Evolutionary conservation across 441 rosid species (phyloP).

Genomic region (Viola pubescens): DNA sequence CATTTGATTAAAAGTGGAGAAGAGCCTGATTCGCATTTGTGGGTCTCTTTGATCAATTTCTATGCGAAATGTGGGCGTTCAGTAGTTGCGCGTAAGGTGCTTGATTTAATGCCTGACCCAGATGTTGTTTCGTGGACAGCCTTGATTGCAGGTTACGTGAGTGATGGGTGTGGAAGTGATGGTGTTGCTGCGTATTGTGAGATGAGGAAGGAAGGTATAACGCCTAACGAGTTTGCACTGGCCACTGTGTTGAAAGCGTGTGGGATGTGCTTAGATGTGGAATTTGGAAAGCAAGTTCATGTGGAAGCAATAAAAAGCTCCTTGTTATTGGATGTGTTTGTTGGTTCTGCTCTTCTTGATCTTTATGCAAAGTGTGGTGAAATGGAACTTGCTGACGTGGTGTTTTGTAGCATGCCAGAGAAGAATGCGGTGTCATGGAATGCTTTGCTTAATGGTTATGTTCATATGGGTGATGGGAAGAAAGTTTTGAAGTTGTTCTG

Average conservation of each 20-base stretch:
- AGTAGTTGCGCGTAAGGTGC: slow-evolving; percentile 39
- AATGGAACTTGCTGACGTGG: slow-evolving; percentile 47
- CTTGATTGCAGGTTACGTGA: slow-evolving; percentile 55
- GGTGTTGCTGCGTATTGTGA: slow-evolving; percentile 40
- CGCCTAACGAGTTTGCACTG: slow-evolving; percentile 49
- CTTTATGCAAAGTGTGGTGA: slow-evolving; percentile 77
- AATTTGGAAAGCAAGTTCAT: slow-evolving; percentile 64
- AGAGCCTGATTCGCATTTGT: slow-evolving; percentile 38
- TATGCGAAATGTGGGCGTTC: slow-evolving; percentile 50
- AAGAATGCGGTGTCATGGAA: slow-evolving; percentile 77
- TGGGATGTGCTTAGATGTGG: slow-evolving; percentile 38
- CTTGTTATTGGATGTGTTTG: slow-evolving; percentile 64
- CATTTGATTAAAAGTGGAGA: slow-evolving; percentile 15
- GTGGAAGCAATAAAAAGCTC: slow-evolving; percentile 46
- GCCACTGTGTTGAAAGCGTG: slow-evolving; percentile 61
- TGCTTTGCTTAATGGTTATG: slow-evolving; percentile 60
- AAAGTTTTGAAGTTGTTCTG: slow-evolving; percentile 26
- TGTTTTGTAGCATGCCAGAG: slow-evolving; percentile 58
- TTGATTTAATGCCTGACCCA: slow-evolving; percentile 50
- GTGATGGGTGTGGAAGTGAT: slow-evolving; percentile 31
- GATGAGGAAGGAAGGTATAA: slow-evolving; percentile 43
- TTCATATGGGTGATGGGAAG: slow-evolving; percentile 53
- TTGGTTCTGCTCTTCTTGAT: slow-evolving; percentile 63
- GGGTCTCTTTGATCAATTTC: slow-evolving; percentile 53
- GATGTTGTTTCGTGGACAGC: slow-evolving; percentile 82